Conservation (phyloP, 371 early-diverging fungal species). For the Rhizopus microsporus region DNA sequence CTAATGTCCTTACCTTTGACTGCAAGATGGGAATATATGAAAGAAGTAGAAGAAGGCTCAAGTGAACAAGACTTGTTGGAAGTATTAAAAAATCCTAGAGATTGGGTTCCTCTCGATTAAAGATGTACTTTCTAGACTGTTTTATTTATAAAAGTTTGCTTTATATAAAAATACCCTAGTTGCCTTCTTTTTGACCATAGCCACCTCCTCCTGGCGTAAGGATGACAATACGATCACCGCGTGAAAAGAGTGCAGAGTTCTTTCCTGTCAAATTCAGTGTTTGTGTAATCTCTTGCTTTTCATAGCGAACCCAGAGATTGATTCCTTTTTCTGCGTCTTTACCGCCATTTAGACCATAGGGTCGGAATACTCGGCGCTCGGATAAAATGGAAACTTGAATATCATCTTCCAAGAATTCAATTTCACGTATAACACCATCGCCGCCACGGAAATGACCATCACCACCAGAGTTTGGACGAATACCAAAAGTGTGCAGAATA, state of each 20-base stretch:
- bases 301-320: conserved; percentile 77
- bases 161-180: not conserved
- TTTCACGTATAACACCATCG: conserved; percentile 84
- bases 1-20: conserved; percentile 81
- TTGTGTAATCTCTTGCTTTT: conserved; percentile 32
- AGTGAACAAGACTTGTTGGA: conserved; percentile 75
- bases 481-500: conserved; percentile 79
- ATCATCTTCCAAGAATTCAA: conserved; percentile 73
- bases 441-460: conserved; percentile 81
- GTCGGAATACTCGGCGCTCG: conserved; percentile 88
- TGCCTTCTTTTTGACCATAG: conserved; percentile 32
- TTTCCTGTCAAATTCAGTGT: conserved; percentile 84
- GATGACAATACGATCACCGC: conserved; percentile 81
- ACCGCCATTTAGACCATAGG: conserved; percentile 92
- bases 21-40: conserved; percentile 86
- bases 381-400: conserved; percentile 90
- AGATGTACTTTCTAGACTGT: not conserved
- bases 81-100: conserved; percentile 77
- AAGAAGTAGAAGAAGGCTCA: conserved; percentile 64
- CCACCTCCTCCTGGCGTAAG: conserved; percentile 96
- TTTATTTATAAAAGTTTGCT: not conserved
- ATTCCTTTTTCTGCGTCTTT: conserved; percentile 69
- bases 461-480: conserved; percentile 85
- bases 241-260: conserved; percentile 74
- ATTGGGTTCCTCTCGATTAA: conserved; percentile 69